Evolutionary conservation across 805 yeast species (phyloP).

Genomic region (Komagataella populi): DNA sequence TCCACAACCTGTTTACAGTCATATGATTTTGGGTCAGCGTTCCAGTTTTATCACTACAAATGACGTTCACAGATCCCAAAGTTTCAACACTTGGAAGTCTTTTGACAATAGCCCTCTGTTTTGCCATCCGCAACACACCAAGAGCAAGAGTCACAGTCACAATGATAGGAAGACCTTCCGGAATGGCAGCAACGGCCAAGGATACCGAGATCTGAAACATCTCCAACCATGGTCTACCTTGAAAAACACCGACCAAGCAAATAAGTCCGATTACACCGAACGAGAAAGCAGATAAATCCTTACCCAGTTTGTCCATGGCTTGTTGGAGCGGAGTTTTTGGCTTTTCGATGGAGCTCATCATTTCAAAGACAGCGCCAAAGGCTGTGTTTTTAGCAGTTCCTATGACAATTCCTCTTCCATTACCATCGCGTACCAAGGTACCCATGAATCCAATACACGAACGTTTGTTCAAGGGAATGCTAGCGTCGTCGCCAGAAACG

Average conservation of each 20-base stretch:
- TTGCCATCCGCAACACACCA: slow-evolving; percentile 95
- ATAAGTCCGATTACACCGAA: slow-evolving; percentile 85
- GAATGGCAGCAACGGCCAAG: slow-evolving; percentile 97
- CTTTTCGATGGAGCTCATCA: slow-evolving; percentile 91
- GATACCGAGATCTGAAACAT: slow-evolving; percentile 98
- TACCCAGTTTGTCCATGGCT: slow-evolving; percentile 92
- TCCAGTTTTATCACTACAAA: slow-evolving; percentile 86
- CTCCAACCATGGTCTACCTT: slow-evolving; percentile 92
- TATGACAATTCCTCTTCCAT: slow-evolving; percentile 84
- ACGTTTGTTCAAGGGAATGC: slow-evolving; percentile 54
- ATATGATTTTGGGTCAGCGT: slow-evolving; percentile 84
- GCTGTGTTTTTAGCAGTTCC: slow-evolving; percentile 87
- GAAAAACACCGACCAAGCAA: slow-evolving; percentile 77
- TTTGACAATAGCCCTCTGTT: slow-evolving; percentile 84
- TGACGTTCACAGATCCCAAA: slow-evolving; percentile 85
- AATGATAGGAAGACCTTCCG: slow-evolving; percentile 96
- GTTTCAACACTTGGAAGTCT: slow-evolving; percentile 93
- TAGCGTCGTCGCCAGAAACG: slow-evolving; percentile 20
- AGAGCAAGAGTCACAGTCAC: slow-evolving; percentile 95
- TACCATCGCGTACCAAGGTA: slow-evolving; percentile 91
- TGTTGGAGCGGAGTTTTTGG: slow-evolving; percentile 96
- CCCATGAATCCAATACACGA: slow-evolving; percentile 89
- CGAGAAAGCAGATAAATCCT: slow-evolving; percentile 74
- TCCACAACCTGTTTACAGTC: slow-evolving; percentile 80
- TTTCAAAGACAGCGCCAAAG: slow-evolving; percentile 86